Percentiles rank a stretch among this genome's conserved stretches.
Evolutionary conservation across 2,329 filamentous ascomycete genomes (phyloP).

Genomic region (Elsinoe arachidis): DNA sequence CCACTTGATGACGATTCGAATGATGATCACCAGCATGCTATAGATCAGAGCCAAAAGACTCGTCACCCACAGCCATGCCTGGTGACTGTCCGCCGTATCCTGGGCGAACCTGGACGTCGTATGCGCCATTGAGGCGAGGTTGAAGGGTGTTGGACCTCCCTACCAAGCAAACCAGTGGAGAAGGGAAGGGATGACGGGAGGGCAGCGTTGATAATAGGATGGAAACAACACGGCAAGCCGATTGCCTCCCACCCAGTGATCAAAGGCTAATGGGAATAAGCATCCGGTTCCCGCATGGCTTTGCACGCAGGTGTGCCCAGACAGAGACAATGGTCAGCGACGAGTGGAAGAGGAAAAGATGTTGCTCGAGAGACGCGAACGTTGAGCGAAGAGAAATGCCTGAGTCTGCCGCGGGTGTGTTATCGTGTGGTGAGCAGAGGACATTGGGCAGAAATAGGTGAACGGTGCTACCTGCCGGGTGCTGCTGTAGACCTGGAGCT

Average conservation of each 20-base stretch:
- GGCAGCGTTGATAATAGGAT: slow-evolving; percentile 11
- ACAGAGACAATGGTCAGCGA: neutral
- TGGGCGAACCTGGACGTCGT: slow-evolving; percentile 10
- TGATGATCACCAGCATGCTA: slow-evolving; percentile 8
- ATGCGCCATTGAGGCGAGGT: slow-evolving; percentile 8
- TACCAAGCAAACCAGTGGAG: slow-evolving; percentile 7
- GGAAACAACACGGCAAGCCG: slow-evolving; percentile 12
- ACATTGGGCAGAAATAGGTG: slow-evolving; percentile 5
- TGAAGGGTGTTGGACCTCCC: slow-evolving; percentile 3
- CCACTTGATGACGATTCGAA: slow-evolving; percentile 12
- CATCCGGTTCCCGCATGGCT: slow-evolving; percentile 1
- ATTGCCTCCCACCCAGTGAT: neutral
- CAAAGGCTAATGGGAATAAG: slow-evolving; percentile 11
- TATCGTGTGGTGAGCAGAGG: neutral
- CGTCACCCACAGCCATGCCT: slow-evolving; percentile 14
- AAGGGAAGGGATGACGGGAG: slow-evolving; percentile 3
- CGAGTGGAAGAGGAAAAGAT: slow-evolving; percentile 5
- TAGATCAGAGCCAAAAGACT: slow-evolving; percentile 12
- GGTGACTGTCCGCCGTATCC: slow-evolving; percentile 12
- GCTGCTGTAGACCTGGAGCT: slow-evolving; percentile 5
- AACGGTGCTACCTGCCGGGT: neutral
- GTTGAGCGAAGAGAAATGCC: neutral
- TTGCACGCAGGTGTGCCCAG: neutral
- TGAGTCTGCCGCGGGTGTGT: neutral
- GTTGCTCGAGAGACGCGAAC: slow-evolving; percentile 8